These are phyloP conservation scores for Tephrocybe sp. DNA, from an alignment of 768 basidiomycete genomes.

Conservation along the genomic window DNA sequence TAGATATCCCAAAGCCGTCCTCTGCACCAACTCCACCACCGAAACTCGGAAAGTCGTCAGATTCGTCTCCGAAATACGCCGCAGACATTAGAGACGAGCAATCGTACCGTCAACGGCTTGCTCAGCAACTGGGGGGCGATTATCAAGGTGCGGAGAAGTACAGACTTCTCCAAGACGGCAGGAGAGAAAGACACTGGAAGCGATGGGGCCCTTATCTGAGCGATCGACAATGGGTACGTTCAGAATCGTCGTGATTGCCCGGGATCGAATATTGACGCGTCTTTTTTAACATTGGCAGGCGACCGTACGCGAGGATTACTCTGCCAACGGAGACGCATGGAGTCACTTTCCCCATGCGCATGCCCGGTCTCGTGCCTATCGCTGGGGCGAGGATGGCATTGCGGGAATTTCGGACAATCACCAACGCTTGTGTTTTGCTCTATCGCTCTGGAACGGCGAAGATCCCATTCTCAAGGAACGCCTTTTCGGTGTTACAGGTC, in stretches of 20 bases:
- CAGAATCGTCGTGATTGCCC: not conserved
- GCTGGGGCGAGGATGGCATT: slow-evolving; percentile 99
- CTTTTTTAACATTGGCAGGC: slow-evolving; percentile 56
- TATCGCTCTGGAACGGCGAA: slow-evolving; percentile 93
- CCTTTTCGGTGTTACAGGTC: slow-evolving; percentile 93
- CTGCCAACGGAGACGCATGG: slow-evolving; percentile 94
- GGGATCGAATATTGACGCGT: slow-evolving; percentile 11
- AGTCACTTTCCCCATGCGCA: slow-evolving; percentile 94
- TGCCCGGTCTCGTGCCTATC: slow-evolving; percentile 89
- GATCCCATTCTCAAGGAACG: slow-evolving; percentile 97
- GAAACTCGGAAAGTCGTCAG: slow-evolving; percentile 41
- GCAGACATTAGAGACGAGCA: slow-evolving; percentile 20
- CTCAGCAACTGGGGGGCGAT: slow-evolving; percentile 59
- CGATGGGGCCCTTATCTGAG: slow-evolving; percentile 98
- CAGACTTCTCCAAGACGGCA: slow-evolving; percentile 81
- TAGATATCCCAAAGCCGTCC: slow-evolving; percentile 65
- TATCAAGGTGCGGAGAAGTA: slow-evolving; percentile 85
- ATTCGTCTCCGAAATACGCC: slow-evolving; percentile 31
- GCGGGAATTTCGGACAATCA: slow-evolving; percentile 98
- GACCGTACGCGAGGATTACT: slow-evolving; percentile 98
- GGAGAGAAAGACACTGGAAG: slow-evolving; percentile 91
- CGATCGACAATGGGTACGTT: slow-evolving; percentile 95
- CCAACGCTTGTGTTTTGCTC: slow-evolving; percentile 86
- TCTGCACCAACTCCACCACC: slow-evolving; percentile 43
- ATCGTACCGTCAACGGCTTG: slow-evolving; percentile 66